Evolutionary conservation across 2,329 filamentous ascomycete genomes (phyloP), one percentile per base, ranked within the genome.

Genomic region (Clonostachys sp.): DNA sequence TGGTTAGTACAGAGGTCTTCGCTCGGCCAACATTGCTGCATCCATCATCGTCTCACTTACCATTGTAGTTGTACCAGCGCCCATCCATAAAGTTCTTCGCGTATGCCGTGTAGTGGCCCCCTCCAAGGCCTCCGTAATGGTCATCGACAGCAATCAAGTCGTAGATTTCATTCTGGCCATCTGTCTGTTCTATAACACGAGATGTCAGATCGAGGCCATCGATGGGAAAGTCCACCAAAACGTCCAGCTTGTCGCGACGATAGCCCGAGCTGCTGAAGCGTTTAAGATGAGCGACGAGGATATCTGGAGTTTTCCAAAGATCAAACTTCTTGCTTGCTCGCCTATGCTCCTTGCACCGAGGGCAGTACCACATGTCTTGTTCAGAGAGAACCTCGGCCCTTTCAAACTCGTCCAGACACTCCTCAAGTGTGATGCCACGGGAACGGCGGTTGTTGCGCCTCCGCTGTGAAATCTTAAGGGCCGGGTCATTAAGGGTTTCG

Each of bases 281-380:
- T 74, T 99, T 99, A 44, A 99, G 77, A 62, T 99, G 94, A 51
- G 96, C 87, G 41, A 97, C 87, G 14, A 99, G 78, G 51, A 97
- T 95, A 64, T 99, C 94, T 1, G 94, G 94, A 3, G 89, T 86
- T 61, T 92, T 96, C 94, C 94, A 99, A 16, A 99, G 80, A 61
- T 97, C 91, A 46, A 99, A 90, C 60, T 94, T 96, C 74, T 99
- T 99, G 69, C 86, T 91, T 17, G 94, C 94, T 50, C 90, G 85
- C 14, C 90, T 84, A 59, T 95, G 87, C 58, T 96, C 89, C 65
- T 97, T 97, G 77, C 94, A 99, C 33, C 90, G 83, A 48, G 90
- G 92, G 61, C 94, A 99, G 63, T 95, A 97, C 94, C 94, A 99
- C 50, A 90, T 92, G 63, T 99, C 95, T 61, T 95, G 88, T 63